These are phyloP conservation scores for Oryza nivara DNA, from an alignment of 176 grass and related monocot genomes.

Conservation along the genomic window DNA sequence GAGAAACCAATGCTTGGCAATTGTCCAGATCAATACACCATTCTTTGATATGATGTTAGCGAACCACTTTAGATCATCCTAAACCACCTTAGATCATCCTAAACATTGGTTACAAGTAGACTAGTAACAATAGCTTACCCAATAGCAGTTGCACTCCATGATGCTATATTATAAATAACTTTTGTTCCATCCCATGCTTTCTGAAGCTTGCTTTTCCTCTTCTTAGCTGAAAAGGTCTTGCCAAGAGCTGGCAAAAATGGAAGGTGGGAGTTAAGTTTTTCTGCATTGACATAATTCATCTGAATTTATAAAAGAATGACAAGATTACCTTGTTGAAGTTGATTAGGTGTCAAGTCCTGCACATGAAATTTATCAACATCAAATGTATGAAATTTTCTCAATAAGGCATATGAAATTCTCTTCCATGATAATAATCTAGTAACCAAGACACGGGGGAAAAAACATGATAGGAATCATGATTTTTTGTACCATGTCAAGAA, in stretches of 20 bases:
- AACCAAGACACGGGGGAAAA: neutral
- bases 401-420: neutral
- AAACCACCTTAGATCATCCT: neutral
- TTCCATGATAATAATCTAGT: constrained; percentile 26
- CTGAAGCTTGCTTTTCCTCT: constrained; percentile 77
- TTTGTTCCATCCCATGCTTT: constrained; percentile 96
- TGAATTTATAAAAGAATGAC: constrained; percentile 19
- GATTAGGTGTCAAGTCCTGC: constrained; percentile 91
- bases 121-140: constrained; percentile 55
- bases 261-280: neutral
- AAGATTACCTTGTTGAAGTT: constrained; percentile 84
- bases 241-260: constrained; percentile 60
- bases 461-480: neutral
- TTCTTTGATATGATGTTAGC: neutral
- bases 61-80: neutral
- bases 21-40: neutral
- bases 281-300: neutral
- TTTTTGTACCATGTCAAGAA: neutral
- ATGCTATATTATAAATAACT: constrained; percentile 90
- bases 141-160: constrained; percentile 90
- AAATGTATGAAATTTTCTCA: constrained; percentile 6
- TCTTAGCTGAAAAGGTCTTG: constrained; percentile 86
- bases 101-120: too few species aligned
- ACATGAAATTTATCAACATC: constrained; percentile 36
- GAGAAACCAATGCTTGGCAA: neutral